Evolutionary conservation across 768 basidiomycete species (phyloP).

Genomic region (Candolleomyces aberdarensis): DNA sequence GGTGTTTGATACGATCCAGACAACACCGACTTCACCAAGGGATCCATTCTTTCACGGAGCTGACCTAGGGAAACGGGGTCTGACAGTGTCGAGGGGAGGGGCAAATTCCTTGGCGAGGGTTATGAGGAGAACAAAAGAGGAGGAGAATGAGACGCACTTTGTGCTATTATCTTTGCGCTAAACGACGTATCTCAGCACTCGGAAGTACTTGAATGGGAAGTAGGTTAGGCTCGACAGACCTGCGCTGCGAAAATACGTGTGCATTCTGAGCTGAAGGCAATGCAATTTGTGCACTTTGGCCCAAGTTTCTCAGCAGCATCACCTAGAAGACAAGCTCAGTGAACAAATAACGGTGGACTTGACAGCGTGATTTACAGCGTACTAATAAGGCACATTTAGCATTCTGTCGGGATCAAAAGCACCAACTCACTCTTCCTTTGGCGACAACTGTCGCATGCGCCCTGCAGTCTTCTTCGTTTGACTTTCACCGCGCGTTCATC

Average conservation of each 20-base stretch:
- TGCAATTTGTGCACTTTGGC: constrained; percentile 48
- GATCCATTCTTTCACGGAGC: constrained; percentile 8
- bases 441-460: constrained; percentile 1
- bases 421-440: constrained; percentile 3
- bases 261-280: constrained; percentile 41
- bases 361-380: constrained; percentile 21
- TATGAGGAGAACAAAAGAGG: not conserved
- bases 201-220: not conserved
- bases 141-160: too few species aligned
- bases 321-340: constrained; percentile 23
- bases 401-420: not conserved
- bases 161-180: not conserved
- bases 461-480: not conserved
- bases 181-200: not conserved
- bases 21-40: constrained; percentile 3
- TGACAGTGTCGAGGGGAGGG: not conserved
- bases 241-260: constrained; percentile 44
- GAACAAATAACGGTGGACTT: not conserved
- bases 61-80: constrained; percentile 1
- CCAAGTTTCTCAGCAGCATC: constrained; percentile 51
- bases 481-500: not conserved
- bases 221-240: constrained; percentile 24
- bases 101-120: not conserved
- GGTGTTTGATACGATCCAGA: constrained; percentile 10
- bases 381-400: constrained; percentile 14